Evolutionary conservation across 1,139 yeast genomes (phyloP), one percentile per base, ranked within the genome.

Genomic region (Geotrichum citri-aurantii): DNA sequence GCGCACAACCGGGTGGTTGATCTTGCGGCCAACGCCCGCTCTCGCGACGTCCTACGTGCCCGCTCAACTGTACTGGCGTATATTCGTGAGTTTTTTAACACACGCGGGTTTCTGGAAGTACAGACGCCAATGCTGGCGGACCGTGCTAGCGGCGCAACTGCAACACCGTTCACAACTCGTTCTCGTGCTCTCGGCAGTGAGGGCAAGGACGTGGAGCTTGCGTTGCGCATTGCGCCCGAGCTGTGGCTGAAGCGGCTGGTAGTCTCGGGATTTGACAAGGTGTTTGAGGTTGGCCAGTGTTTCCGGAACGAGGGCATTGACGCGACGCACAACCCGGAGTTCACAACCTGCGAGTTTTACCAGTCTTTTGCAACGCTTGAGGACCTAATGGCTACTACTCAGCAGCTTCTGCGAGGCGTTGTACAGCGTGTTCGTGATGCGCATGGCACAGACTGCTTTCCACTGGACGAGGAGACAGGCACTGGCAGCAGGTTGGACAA

Each of bases 261-360:
- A 1, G 83, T 92, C 49, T 79, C 88, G 3, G 99, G 99, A 1
- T 83, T 92, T 67, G 96, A 91, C 63, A 82, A 81, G 65, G 85
- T 93, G 5, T 93, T 83, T 73, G 99, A 93, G 69, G 82, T 93
- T 54, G 98, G 98, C 0, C 81, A 81, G 59, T 85, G 81, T 54
- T 93, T 92, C 71, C 78, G 99, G 64, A 93, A 93, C 68, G 99
- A 93, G 73, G 97, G 98, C 4, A 79, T 92, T 52, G 98, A 93
- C 70, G 80, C 85, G 59, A 89, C 97, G 1, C 99, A 93, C 71
- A 93, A 93, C 75, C 97, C 97, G 0, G 99, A 93, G 71, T 93
- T 92, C 69, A 86, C 96, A 17, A 84, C 93, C 12, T 91, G 97
- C 75, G 99, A 93, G 72, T 91, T 92, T 69, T 93, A 93, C 71